A percentile compares a stretch with the other conserved stretches of the same genome.
phyloP scores from a whole-genome alignment of 345 rosid species.

The Pistacia integerrima region DNA sequence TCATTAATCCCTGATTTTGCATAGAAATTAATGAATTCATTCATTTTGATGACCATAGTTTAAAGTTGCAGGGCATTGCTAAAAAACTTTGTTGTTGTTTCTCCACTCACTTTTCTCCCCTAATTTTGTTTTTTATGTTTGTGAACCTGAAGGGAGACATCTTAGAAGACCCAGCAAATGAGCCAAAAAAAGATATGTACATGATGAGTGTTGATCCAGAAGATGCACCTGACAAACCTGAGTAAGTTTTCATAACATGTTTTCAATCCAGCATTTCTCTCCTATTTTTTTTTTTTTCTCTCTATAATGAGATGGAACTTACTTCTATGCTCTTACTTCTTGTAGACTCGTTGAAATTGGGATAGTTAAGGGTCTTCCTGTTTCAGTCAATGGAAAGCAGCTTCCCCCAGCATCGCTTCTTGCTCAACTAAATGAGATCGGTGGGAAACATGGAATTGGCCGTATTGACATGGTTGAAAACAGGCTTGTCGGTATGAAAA shows the following conservation, averaged over 20 bases:
- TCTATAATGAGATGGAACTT: background rate
- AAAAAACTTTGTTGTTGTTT: background rate
- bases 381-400: constrained; percentile 65
- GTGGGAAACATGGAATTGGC: constrained; percentile 85
- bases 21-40: too few relatives aligned
- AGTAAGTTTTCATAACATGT: constrained; percentile 42
- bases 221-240: constrained; percentile 81
- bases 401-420: constrained; percentile 82
- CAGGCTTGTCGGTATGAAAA: constrained; percentile 92
- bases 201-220: constrained; percentile 92
- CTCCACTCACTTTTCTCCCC: background rate
- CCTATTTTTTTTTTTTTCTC: background rate
- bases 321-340: background rate
- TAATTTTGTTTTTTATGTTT: background rate
- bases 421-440: constrained; percentile 66
- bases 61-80: background rate
- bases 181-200: constrained; percentile 91
- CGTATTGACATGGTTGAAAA: constrained; percentile 94
- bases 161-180: constrained; percentile 90
- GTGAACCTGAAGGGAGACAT: constrained; percentile 73
- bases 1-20: too few relatives aligned
- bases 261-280: background rate
- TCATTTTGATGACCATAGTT: too few relatives aligned
- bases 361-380: constrained; percentile 71
- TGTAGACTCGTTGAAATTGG: constrained; percentile 73